Evolutionary conservation across 164 flowering plant species (phyloP).

Genomic region (Sextonia rubra): DNA sequence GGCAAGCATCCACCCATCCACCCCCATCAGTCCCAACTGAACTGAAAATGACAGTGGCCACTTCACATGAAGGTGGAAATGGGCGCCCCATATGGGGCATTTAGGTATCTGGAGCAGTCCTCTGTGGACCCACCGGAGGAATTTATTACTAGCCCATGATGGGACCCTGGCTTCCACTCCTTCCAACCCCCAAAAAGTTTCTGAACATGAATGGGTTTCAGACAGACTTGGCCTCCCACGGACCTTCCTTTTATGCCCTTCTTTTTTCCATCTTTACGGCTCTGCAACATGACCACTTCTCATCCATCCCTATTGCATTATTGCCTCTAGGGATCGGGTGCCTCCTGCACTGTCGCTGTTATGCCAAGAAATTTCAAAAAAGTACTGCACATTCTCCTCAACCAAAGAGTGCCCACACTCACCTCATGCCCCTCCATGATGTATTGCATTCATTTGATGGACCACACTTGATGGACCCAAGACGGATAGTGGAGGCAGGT

Average conservation of each 20-base stretch:
- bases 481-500: neutral
- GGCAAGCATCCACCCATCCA: neutral
- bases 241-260: neutral
- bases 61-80: neutral
- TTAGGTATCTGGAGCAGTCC: neutral
- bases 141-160: neutral
- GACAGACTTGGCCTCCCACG: neutral
- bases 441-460: neutral
- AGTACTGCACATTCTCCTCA: neutral
- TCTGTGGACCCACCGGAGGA: neutral
- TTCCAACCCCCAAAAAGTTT: neutral
- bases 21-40: neutral
- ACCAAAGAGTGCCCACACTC: neutral
- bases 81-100: neutral
- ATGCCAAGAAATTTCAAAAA: neutral
- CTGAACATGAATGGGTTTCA: neutral
- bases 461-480: neutral
- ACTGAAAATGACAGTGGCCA: neutral
- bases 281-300: neutral
- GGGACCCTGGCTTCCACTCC: neutral
- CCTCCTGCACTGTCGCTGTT: slow-evolving; percentile 4
- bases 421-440: neutral
- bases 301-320: neutral
- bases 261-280: neutral
- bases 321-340: slow-evolving; percentile 4